phyloP scores from a whole-genome alignment of 306 rosid species.

The Sophora flavescens region DNA sequence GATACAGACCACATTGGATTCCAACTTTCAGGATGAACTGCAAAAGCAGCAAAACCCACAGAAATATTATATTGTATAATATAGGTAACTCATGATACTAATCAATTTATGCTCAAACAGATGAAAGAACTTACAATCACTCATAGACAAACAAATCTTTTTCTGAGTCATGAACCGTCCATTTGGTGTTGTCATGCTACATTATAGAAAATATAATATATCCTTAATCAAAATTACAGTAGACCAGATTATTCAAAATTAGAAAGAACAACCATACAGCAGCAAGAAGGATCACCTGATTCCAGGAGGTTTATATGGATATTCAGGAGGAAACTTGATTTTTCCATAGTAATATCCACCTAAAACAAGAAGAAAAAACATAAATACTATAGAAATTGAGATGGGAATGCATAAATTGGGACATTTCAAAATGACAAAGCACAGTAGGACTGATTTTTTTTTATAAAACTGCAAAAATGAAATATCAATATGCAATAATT shows the following conservation, averaged over 20 bases:
- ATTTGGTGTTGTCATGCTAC: constrained; percentile 96
- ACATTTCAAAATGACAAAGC: constrained; percentile 16
- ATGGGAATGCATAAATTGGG: constrained; percentile 4
- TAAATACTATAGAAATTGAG: constrained; percentile 29
- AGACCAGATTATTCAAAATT: constrained; percentile 30
- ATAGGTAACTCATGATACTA: constrained; percentile 34
- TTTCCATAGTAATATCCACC: constrained; percentile 97
- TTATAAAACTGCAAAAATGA: not conserved
- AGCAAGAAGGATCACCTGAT: constrained; percentile 68
- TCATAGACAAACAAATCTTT: constrained; percentile 95
- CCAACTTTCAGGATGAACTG: constrained; percentile 99
- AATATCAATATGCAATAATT: constrained; percentile 38
- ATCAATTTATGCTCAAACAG: not conserved
- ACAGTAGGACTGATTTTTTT: constrained; percentile 4
- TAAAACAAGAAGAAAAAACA: constrained; percentile 30
- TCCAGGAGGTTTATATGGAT: constrained; percentile 98
- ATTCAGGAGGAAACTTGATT: constrained; percentile 91
- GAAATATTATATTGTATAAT: constrained; percentile 34
- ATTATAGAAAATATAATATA: constrained; percentile 23
- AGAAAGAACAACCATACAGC: constrained; percentile 12
- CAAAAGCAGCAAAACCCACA: constrained; percentile 43
- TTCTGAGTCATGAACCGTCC: constrained; percentile 93
- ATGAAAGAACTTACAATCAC: constrained; percentile 80
- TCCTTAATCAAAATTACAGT: constrained; percentile 23
- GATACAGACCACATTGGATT: constrained; percentile 99